Percentiles rank a stretch among this genome's conserved stretches.
Evolutionary conservation across 176 grass and related monocot genomes (phyloP).

Genomic region (Triticum timopheevii): DNA sequence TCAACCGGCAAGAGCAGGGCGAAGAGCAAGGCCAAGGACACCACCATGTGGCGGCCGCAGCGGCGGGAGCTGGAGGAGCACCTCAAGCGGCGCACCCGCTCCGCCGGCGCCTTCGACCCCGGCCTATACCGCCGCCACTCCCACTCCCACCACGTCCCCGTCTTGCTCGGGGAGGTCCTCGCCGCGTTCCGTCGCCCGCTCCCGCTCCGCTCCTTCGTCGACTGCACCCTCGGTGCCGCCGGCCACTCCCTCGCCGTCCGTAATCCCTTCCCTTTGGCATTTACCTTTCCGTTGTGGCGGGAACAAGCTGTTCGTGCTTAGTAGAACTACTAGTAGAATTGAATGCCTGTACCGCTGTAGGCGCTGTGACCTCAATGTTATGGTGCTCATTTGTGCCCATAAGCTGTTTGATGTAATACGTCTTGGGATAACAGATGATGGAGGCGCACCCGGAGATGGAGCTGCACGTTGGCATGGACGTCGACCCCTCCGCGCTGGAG

Average conservation of each 20-base stretch:
- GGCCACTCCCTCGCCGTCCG: constrained; percentile 78
- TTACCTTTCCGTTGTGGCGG: background rate
- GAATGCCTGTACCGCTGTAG: background rate
- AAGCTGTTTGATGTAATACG: constrained; percentile 43
- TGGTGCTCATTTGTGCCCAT: background rate
- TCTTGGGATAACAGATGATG: constrained; percentile 51
- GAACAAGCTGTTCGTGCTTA: background rate
- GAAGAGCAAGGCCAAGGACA: constrained; percentile 6
- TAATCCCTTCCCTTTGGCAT: background rate
- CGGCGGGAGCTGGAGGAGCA: constrained; percentile 36
- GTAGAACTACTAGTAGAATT: background rate
- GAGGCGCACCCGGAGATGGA: constrained; percentile 88
- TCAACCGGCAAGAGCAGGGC: constrained; percentile 6
- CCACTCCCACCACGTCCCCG: constrained; percentile 57
- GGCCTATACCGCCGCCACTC: constrained; percentile 52
- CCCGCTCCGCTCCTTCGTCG: constrained; percentile 76
- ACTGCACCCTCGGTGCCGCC: constrained; percentile 90
- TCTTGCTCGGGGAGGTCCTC: constrained; percentile 78
- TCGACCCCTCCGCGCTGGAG: constrained; percentile 66
- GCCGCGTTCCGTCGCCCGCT: constrained; percentile 51
- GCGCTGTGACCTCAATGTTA: background rate
- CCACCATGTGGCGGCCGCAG: constrained; percentile 31
- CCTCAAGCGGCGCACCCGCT: constrained; percentile 81
- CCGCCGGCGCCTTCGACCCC: constrained; percentile 57
- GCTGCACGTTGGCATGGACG: constrained; percentile 84